These are phyloP conservation scores for Bullera alba DNA, from an alignment of 768 basidiomycete genomes.

Conservation along the genomic window DNA sequence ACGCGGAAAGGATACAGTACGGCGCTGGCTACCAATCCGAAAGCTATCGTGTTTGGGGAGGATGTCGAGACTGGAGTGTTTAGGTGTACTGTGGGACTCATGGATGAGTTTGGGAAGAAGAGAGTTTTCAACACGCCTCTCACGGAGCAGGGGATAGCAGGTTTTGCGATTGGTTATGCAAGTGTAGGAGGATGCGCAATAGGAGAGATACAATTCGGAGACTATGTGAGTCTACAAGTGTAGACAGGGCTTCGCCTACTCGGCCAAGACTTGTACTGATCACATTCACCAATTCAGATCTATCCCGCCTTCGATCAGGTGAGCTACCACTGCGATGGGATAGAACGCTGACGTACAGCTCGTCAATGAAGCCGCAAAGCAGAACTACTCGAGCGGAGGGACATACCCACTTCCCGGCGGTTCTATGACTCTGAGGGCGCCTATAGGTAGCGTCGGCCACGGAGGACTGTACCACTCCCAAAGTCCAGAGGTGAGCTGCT, in stretches of 20 bases:
- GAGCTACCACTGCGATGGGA: slow-evolving; percentile 6
- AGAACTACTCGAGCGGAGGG: slow-evolving; percentile 81
- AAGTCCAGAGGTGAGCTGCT: slow-evolving; percentile 60
- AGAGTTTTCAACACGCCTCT: slow-evolving; percentile 93
- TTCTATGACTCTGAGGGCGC: slow-evolving; percentile 70
- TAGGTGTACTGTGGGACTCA: slow-evolving; percentile 85
- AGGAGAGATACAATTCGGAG: slow-evolving; percentile 64
- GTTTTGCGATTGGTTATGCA: slow-evolving; percentile 86
- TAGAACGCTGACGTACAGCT: slow-evolving; percentile 51
- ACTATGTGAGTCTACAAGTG: slow-evolving; percentile 32
- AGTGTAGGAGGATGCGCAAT: slow-evolving; percentile 91
- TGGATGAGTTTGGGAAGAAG: slow-evolving; percentile 86
- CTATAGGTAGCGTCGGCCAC: slow-evolving; percentile 85
- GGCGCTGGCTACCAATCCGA: slow-evolving; percentile 75
- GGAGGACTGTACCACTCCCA: slow-evolving; percentile 92
- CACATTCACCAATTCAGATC: slow-evolving; percentile 52
- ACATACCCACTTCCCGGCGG: slow-evolving; percentile 47
- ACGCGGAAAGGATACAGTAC: slow-evolving; percentile 52
- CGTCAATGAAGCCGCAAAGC: slow-evolving; percentile 92
- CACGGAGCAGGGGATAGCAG: slow-evolving; percentile 66
- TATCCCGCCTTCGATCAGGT: slow-evolving; percentile 93
- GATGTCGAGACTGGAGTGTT: slow-evolving; percentile 94
- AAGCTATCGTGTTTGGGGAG: slow-evolving; percentile 75
- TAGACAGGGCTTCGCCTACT: not conserved
- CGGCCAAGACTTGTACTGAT: not conserved